Evolutionary conservation across 352 stramenopile species (phyloP).

Genomic region (Phytophthora fragariae): DNA sequence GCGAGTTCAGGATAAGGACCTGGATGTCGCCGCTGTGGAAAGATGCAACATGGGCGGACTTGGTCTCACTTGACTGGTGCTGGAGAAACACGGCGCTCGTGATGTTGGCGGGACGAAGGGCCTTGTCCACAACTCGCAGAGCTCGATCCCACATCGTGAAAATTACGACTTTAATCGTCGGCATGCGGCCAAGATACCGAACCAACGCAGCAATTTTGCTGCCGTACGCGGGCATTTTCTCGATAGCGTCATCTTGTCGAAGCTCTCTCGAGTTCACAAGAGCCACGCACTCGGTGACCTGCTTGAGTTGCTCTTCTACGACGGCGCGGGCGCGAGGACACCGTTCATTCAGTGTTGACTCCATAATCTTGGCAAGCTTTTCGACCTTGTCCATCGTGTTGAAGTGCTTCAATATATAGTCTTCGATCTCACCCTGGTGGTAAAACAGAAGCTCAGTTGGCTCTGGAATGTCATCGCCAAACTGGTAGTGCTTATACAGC

Average conservation of each 20-base stretch:
- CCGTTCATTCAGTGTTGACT: slow-evolving; percentile 65
- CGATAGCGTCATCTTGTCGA: slow-evolving; percentile 32
- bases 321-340: slow-evolving; percentile 54
- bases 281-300: slow-evolving; percentile 59
- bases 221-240: slow-evolving; percentile 56
- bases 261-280: slow-evolving; percentile 39
- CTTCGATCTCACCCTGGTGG: slow-evolving; percentile 67
- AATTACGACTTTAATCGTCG: slow-evolving; percentile 76
- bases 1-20: slow-evolving; percentile 81
- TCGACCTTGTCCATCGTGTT: slow-evolving; percentile 44
- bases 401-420: slow-evolving; percentile 74
- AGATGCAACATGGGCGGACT: slow-evolving; percentile 69
- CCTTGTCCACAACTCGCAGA: slow-evolving; percentile 68
- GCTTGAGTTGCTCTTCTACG: slow-evolving; percentile 60
- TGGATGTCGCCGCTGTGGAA: slow-evolving; percentile 73
- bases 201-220: slow-evolving; percentile 82
- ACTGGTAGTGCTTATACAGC: slow-evolving; percentile 64
- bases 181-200: slow-evolving; percentile 60
- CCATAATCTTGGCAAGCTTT: slow-evolving; percentile 61
- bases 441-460: slow-evolving; percentile 73
- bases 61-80: slow-evolving; percentile 81
- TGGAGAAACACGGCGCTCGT: slow-evolving; percentile 76
- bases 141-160: slow-evolving; percentile 87
- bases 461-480: slow-evolving; percentile 53
- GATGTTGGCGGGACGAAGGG: slow-evolving; percentile 63